Evolutionary conservation across 2,329 filamentous ascomycete species (phyloP).

Genomic region (Colletotrichum sublineola): DNA sequence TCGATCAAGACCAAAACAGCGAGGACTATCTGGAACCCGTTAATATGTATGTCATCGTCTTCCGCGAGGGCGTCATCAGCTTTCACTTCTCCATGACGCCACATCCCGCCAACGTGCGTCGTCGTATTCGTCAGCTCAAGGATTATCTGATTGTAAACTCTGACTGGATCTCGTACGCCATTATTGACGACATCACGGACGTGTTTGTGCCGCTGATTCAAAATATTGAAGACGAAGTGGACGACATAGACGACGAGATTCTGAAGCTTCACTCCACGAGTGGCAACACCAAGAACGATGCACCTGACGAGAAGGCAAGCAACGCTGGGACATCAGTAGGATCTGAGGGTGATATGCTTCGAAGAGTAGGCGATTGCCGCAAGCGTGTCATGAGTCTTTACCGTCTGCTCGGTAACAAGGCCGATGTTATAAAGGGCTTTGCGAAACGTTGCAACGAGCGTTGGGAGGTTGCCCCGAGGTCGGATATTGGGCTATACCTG

Average conservation of each 20-base stretch:
- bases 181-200: constrained; percentile 98
- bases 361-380: constrained; percentile 90
- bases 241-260: constrained; percentile 95
- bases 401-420: constrained; percentile 93
- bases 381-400: constrained; percentile 99
- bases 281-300: constrained; percentile 56
- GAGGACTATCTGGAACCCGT: constrained; percentile 94
- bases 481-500: constrained; percentile 96
- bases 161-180: constrained; percentile 98
- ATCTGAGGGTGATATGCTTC: constrained; percentile 83
- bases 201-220: constrained; percentile 94
- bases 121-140: constrained; percentile 90
- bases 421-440: constrained; percentile 99
- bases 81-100: constrained; percentile 98
- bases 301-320: constrained; percentile 60
- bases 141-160: constrained; percentile 94
- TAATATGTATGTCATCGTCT: constrained; percentile 98
- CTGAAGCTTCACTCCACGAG: constrained; percentile 79
- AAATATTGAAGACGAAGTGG: constrained; percentile 93
- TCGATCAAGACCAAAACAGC: constrained; percentile 92
- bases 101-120: constrained; percentile 94
- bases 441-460: constrained; percentile 98
- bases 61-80: constrained; percentile 92
- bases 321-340: constrained; percentile 62
- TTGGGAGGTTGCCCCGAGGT: constrained; percentile 94